Evolutionary conservation across 2,329 filamentous ascomycete species (phyloP).

Genomic region (Fusarium pilosicola): DNA sequence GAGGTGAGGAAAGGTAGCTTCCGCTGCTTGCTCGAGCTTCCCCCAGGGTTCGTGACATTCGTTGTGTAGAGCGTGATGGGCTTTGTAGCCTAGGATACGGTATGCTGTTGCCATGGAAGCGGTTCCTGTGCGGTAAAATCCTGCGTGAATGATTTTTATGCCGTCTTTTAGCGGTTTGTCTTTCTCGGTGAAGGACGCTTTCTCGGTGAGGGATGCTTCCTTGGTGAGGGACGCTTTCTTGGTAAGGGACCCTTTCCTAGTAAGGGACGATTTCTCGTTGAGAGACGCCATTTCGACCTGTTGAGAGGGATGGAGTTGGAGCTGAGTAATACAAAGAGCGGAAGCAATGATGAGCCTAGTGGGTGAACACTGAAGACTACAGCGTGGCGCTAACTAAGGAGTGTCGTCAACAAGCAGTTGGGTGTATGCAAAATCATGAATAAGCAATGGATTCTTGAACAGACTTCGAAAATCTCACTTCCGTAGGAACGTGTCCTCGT

Average conservation of each 20-base stretch:
- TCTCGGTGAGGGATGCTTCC: too few relatives aligned
- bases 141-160: conserved; percentile 5
- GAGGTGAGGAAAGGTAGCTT: conserved; percentile 19
- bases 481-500: accelerated
- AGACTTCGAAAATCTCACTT: background rate
- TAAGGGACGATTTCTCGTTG: accelerated
- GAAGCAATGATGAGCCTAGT: accelerated
- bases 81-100: background rate
- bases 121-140: conserved; percentile 5
- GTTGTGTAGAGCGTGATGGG: conserved; percentile 1
- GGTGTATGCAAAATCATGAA: background rate
- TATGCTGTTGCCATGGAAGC: conserved; percentile 19
- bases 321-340: accelerated
- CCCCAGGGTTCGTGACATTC: background rate
- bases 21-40: conserved; percentile 3
- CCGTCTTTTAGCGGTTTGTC: accelerated
- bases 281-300: background rate
- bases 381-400: accelerated
- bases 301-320: accelerated
- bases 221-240: too few relatives aligned
- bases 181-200: background rate
- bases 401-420: accelerated
- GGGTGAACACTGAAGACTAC: too few relatives aligned
- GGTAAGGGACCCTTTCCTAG: too few relatives aligned
- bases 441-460: too few relatives aligned